phyloP scores from a whole-genome alignment of 169 alveolate genomes.

The Eimeria tenella region DNA sequence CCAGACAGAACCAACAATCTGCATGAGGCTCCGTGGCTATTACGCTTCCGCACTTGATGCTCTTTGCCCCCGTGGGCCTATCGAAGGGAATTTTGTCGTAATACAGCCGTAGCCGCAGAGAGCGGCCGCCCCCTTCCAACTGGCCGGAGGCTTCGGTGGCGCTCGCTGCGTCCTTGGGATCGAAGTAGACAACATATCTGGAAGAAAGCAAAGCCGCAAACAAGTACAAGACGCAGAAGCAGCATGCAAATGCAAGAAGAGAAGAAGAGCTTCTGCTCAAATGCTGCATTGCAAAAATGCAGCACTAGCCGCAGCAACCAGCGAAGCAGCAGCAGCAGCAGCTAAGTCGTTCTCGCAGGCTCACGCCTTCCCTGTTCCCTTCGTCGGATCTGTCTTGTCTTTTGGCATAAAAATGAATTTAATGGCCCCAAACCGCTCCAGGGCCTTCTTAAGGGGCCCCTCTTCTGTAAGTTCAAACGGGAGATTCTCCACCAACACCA shows the following conservation, averaged over 20 bases:
- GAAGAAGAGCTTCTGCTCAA: not conserved
- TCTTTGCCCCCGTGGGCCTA: slow-evolving; percentile 51
- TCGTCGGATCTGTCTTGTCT: slow-evolving; percentile 52
- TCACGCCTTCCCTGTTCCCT: slow-evolving; percentile 80
- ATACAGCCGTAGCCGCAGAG: slow-evolving; percentile 69
- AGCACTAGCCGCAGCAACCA: not conserved
- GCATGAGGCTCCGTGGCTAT: slow-evolving; percentile 77
- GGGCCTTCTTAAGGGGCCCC: slow-evolving; percentile 39
- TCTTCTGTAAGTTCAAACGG: slow-evolving; percentile 74
- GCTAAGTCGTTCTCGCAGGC: not conserved
- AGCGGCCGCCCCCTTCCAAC: slow-evolving; percentile 78
- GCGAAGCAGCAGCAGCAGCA: not conserved
- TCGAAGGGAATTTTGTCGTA: slow-evolving; percentile 78
- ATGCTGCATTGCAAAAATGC: not conserved
- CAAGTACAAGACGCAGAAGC: not conserved
- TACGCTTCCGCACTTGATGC: slow-evolving; percentile 25
- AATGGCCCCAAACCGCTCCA: slow-evolving; percentile 64
- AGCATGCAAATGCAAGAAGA: not conserved
- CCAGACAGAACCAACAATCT: slow-evolving; percentile 84
- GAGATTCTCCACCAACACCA: slow-evolving; percentile 75
- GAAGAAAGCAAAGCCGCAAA: not conserved
- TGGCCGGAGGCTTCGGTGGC: slow-evolving; percentile 80
- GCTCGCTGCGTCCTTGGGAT: slow-evolving; percentile 64
- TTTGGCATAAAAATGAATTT: slow-evolving; percentile 74
- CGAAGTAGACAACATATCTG: slow-evolving; percentile 75